Conservation (phyloP, 768 basidiomycete species). For the Mycena chlorophos region DNA sequence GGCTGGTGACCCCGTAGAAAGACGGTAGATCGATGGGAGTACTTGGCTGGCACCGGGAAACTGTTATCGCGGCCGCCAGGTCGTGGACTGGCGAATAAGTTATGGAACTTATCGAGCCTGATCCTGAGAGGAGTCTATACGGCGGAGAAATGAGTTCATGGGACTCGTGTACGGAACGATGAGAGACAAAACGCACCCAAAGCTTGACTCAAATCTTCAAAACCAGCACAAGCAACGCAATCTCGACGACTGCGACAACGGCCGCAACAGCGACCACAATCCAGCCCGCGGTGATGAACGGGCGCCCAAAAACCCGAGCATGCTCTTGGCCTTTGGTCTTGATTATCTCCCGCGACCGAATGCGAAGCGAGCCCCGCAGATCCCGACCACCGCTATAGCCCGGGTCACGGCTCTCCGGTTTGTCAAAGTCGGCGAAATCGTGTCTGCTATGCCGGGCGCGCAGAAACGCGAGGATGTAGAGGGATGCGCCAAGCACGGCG, state of each 20-base stretch:
- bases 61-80: too few species aligned
- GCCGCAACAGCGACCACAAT: slow-evolving; percentile 60
- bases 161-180: too few species aligned
- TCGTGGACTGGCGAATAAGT: too few species aligned
- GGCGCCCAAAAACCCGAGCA: slow-evolving; percentile 67
- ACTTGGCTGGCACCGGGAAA: too few species aligned
- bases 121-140: too few species aligned
- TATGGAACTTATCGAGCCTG: too few species aligned
- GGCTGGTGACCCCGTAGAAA: too few species aligned
- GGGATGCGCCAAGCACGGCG: slow-evolving; percentile 56
- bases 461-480: slow-evolving; percentile 59
- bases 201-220: slow-evolving; percentile 48
- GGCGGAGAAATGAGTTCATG: too few species aligned
- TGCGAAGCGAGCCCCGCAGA: slow-evolving; percentile 12
- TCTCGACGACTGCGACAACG: slow-evolving; percentile 63
- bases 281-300: slow-evolving; percentile 82
- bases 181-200: too few species aligned
- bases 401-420: slow-evolving; percentile 27
- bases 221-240: slow-evolving; percentile 65
- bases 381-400: background rate
- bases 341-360: slow-evolving; percentile 38
- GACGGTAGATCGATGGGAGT: too few species aligned
- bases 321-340: slow-evolving; percentile 62
- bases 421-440: slow-evolving; percentile 70
- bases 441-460: slow-evolving; percentile 68